A percentile compares a stretch with the other conserved stretches of the same genome.
phyloP scores from a whole-genome alignment of 352 stramenopile species.

The Pythium coloratum region DNA sequence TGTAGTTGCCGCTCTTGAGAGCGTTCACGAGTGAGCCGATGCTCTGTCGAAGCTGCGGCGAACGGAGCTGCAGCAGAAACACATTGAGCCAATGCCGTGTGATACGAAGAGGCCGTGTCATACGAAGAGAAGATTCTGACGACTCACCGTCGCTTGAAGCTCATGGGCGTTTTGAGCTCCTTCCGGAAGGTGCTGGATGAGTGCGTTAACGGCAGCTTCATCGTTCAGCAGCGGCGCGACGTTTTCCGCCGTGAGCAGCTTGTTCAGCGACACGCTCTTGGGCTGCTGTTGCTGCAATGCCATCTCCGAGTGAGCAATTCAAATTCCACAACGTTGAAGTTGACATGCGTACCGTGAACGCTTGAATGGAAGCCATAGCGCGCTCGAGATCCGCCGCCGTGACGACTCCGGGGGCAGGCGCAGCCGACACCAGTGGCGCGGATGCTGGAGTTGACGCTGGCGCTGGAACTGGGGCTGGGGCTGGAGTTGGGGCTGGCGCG shows the following conservation, averaged over 20 bases:
- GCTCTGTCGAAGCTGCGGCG: conserved; percentile 88
- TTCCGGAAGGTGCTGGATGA: conserved; percentile 80
- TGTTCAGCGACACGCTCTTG: conserved; percentile 61
- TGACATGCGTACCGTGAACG: conserved; percentile 39
- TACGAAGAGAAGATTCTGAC: neutral
- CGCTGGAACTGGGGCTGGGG: conserved; percentile 16
- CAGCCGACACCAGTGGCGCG: neutral
- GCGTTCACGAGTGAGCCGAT: conserved; percentile 82
- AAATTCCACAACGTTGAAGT: neutral
- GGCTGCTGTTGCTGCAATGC: conserved; percentile 37
- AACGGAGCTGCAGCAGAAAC: conserved; percentile 45
- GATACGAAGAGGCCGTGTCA: no score
- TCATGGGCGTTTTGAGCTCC: conserved; percentile 73
- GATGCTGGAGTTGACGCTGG: conserved; percentile 14
- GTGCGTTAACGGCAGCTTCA: conserved; percentile 43
- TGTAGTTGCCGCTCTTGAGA: conserved; percentile 90
- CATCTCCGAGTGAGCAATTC: neutral
- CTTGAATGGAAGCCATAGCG: conserved; percentile 82
- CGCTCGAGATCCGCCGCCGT: conserved; percentile 84
- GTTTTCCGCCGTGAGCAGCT: conserved; percentile 63
- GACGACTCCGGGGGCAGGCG: conserved; percentile 33
- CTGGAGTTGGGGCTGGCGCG: neutral
- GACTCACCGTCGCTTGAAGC: conserved; percentile 64
- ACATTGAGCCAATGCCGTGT: neutral
- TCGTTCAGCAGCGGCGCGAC: conserved; percentile 65